Evolutionary conservation across 1,139 yeast genomes (phyloP), one percentile per base, ranked within the genome.

Genomic region (Kurtzmaniella quercitrusa): DNA sequence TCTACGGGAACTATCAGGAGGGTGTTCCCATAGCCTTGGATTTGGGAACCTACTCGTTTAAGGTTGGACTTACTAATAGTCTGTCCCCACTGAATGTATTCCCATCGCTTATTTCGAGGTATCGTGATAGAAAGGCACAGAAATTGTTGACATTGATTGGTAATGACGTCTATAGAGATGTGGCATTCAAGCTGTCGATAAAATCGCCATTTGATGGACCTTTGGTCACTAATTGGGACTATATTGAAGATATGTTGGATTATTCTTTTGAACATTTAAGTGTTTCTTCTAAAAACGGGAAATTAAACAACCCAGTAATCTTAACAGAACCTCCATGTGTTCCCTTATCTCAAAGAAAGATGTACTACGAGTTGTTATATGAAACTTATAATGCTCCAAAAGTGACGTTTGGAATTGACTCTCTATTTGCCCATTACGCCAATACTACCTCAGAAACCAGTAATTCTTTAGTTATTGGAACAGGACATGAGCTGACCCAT

Each of bases 181-280:
- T 82, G 6, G 67, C 84, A 7, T 75, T 86, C 39, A 77, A 83
- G 49, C 75, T 87, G 23, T 82, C 85, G 41, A 77, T 88, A 40
- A 82, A 80, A 55, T 72, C 87, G 3, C 96, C 97, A 0, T 93
- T 78, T 58, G 98, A 94, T 62, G 96, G 96, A 0, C 78, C 89
- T 2, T 66, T 89, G 52, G 70, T 93, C 33, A 82, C 95, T 25
- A 93, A 91, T 60, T 94, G 98, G 98, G 98, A 94, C 47, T 79
- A 84, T 46, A 77, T 85, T 8, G 98, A 94, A 59, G 77, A 74
- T 45, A 77, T 93, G 44, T 62, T 94, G 45, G 98, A 93, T 59
- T 93, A 90, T 58, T 73, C 93, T 0, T 85, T 93, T 59, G 78
- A 82, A 46, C 95, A 87, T 60, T 58, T 93, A 42, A 84, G 90